Conservation (phyloP, 257 asterid genomes). For the Solanum sparsipilum region DNA sequence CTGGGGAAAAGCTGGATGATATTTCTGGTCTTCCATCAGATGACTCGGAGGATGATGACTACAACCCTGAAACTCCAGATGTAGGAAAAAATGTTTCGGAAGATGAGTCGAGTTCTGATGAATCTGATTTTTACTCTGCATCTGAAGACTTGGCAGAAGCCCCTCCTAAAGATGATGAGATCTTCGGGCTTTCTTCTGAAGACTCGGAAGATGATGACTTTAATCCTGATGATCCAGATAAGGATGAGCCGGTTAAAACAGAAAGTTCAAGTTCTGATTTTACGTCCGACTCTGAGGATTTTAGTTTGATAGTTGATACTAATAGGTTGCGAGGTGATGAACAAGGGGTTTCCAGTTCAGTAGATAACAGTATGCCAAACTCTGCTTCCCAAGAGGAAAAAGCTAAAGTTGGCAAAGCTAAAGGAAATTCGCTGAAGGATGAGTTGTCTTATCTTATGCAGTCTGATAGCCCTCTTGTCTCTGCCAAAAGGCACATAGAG, state of each 20-base stretch:
- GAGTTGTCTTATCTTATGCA: constrained; percentile 55
- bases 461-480: constrained; percentile 32
- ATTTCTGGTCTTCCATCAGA: constrained; percentile 55
- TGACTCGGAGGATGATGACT: constrained; percentile 91
- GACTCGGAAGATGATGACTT: constrained; percentile 94
- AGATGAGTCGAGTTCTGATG: constrained; percentile 48
- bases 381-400: constrained; percentile 14
- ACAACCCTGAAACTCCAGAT: constrained; percentile 66
- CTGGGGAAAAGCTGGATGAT: constrained; percentile 59
- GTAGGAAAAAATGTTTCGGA: constrained; percentile 30
- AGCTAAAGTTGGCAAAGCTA: constrained; percentile 16
- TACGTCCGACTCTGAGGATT: constrained; percentile 89
- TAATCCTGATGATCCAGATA: constrained; percentile 50
- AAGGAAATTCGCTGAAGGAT: constrained; percentile 31
- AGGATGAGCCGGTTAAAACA: constrained; percentile 31
- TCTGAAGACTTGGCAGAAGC: constrained; percentile 26
- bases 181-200: constrained; percentile 61
- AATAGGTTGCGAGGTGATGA: constrained; percentile 23
- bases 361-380: constrained; percentile 1
- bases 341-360: constrained; percentile 13
- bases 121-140: constrained; percentile 52
- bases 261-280: constrained; percentile 81
- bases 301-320: constrained; percentile 42
- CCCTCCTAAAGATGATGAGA: constrained; percentile 23
- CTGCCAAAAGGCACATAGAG: constrained; percentile 54